phyloP scores from a whole-genome alignment of 805 yeast species.

The Saccharomycopsis fibuligera region DNA sequence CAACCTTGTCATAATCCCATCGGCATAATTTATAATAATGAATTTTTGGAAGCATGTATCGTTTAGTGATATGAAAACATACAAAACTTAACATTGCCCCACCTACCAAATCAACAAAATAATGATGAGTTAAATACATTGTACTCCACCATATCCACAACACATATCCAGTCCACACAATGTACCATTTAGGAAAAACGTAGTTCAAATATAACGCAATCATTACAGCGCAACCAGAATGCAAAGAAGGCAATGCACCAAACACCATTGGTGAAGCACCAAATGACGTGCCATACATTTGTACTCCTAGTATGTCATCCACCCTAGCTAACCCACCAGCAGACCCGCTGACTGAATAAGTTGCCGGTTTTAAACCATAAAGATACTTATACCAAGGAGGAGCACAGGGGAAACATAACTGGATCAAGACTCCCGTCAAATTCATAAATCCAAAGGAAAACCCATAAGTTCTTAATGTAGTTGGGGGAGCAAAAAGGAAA shows the following conservation, averaged over 20 bases:
- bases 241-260: conserved; percentile 85
- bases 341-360: conserved; percentile 83
- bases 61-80: conserved; percentile 42
- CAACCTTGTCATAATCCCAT: no score
- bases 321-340: conserved; percentile 93
- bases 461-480: conserved; percentile 71
- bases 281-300: conserved; percentile 77
- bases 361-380: conserved; percentile 83
- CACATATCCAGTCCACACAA: conserved; percentile 70
- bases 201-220: conserved; percentile 80
- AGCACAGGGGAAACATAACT: conserved; percentile 82
- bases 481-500: conserved; percentile 88
- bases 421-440: conserved; percentile 73
- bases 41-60: background rate
- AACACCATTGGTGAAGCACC: conserved; percentile 84
- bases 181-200: conserved; percentile 64
- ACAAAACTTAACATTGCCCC: conserved; percentile 74
- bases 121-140: conserved; percentile 97
- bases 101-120: conserved; percentile 83
- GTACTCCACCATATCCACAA: conserved; percentile 97
- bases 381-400: conserved; percentile 95
- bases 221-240: conserved; percentile 92
- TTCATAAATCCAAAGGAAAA: conserved; percentile 95
- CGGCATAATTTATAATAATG: no score
- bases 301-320: conserved; percentile 68